A percentile compares a stretch with the other conserved stretches of the same genome.
Conservation (phyloP, 2,329 filamentous ascomycete species). For the Stagonosporopsis vannaccii region DNA sequence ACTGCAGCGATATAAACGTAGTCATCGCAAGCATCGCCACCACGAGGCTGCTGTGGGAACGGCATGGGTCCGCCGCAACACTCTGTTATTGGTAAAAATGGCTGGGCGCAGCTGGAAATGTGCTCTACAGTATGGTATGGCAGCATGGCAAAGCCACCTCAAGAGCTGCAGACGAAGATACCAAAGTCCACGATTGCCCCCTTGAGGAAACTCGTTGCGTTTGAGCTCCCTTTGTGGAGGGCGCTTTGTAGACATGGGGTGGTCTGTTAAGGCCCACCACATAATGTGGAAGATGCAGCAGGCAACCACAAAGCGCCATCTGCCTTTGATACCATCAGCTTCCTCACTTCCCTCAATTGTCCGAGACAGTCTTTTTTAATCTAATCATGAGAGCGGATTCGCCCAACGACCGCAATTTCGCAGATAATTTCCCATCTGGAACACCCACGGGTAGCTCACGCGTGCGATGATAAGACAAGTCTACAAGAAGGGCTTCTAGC, state of each 20-base stretch:
- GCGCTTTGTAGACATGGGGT: background rate
- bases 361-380: background rate
- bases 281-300: background rate
- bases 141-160: background rate
- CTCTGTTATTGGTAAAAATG: background rate
- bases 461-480: background rate
- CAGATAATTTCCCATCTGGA: background rate
- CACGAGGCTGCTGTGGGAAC: background rate
- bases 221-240: background rate
- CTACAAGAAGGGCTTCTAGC: background rate
- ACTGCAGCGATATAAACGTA: background rate
- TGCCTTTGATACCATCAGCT: too few relatives aligned
- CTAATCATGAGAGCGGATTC: background rate
- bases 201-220: background rate
- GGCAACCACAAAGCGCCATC: background rate
- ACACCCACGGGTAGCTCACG: background rate
- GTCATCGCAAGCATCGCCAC: background rate
- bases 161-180: background rate
- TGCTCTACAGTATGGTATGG: background rate
- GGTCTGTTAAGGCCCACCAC: background rate
- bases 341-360: too few relatives aligned
- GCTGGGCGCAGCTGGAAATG: background rate
- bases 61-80: background rate
- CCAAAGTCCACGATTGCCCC: background rate
- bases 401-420: background rate